Evolutionary conservation across 805 yeast species (phyloP).

Genomic region (Torulaspora gathmanii): DNA sequence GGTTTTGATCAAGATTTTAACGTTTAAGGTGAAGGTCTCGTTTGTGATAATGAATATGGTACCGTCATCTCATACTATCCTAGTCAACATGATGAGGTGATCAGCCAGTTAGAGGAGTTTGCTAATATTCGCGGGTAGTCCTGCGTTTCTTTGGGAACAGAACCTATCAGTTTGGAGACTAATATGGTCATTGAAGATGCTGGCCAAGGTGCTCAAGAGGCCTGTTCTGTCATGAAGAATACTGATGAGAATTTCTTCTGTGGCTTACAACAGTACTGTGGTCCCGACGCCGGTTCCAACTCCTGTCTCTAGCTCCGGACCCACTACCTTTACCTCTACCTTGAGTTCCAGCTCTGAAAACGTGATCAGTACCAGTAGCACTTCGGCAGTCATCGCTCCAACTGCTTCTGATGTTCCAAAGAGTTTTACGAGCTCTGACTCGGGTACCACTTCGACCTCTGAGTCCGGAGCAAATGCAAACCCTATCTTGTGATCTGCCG

Average conservation of each 20-base stretch:
- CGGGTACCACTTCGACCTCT: neutral
- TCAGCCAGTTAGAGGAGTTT: too few relatives aligned
- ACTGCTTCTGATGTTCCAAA: neutral
- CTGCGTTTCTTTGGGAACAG: too few relatives aligned
- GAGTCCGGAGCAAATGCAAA: neutral
- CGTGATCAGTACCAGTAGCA: neutral
- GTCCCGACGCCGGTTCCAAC: neutral
- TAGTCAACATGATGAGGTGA: too few relatives aligned
- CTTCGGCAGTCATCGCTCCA: neutral
- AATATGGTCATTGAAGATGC: too few relatives aligned
- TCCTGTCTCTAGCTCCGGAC: conserved; percentile 4
- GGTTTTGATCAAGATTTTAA: too few relatives aligned
- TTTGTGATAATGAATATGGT: too few relatives aligned
- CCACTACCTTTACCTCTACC: too few relatives aligned
- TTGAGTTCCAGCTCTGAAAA: neutral
- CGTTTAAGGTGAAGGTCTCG: too few relatives aligned
- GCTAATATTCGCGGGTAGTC: too few relatives aligned
- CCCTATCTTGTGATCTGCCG: neutral
- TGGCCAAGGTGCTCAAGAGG: too few relatives aligned
- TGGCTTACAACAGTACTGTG: neutral
- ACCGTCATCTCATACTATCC: too few relatives aligned
- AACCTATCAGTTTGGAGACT: too few relatives aligned
- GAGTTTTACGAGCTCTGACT: neutral
- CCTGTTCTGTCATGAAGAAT: neutral
- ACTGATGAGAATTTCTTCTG: neutral